Evolutionary conservation across 352 stramenopile genomes (phyloP).

Genomic region (Stramenopiles sp.): DNA sequence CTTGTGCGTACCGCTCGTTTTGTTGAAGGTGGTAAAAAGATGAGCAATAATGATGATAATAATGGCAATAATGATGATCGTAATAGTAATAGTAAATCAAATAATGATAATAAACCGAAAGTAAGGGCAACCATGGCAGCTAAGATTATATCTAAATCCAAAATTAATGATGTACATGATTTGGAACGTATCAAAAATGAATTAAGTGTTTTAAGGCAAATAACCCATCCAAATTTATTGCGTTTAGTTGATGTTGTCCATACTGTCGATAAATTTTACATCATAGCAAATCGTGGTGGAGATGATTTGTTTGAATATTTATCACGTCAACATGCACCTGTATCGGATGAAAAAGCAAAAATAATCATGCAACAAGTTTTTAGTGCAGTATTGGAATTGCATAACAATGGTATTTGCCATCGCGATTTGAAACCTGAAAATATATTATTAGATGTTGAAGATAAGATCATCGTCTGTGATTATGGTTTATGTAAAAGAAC

Average conservation of each 20-base stretch:
- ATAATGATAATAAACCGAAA: background rate
- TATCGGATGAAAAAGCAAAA: background rate
- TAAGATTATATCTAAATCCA: background rate
- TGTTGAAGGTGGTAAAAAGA: background rate
- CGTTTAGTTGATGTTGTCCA: background rate
- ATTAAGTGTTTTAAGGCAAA: background rate
- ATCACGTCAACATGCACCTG: background rate
- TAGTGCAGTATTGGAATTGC: background rate
- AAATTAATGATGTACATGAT: background rate
- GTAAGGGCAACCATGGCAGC: background rate
- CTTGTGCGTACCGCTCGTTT: background rate
- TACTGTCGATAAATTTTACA: background rate
- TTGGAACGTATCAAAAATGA: conserved; percentile 1
- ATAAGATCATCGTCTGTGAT: background rate
- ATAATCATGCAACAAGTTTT: background rate
- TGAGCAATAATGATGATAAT: background rate
- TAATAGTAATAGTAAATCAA: background rate
- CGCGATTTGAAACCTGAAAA: conserved; percentile 7
- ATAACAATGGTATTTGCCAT: background rate
- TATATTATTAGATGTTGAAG: background rate
- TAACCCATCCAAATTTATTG: conserved; percentile 1
- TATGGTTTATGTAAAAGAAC: background rate
- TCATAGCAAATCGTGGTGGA: background rate
- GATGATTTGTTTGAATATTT: conserved; percentile 2
- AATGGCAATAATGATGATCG: background rate